These are phyloP conservation scores for Ichthyophthirius multifiliis DNA, from an alignment of 169 alveolate species.

Conservation along the genomic window DNA sequence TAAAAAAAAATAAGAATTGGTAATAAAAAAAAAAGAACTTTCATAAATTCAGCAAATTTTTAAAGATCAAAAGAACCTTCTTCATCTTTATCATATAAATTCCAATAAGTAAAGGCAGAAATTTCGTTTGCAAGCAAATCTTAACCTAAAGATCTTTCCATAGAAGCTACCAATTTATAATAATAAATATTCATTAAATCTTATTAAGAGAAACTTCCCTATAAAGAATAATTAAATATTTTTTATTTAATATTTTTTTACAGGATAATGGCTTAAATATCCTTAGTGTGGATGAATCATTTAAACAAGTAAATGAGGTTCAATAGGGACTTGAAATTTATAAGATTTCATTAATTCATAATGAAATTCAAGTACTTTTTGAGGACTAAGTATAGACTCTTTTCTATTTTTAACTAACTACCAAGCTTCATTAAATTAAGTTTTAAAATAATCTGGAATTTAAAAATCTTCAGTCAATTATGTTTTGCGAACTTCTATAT, in stretches of 20 bases:
- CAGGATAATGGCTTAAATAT: slow-evolving; percentile 25
- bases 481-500: slow-evolving; percentile 6
- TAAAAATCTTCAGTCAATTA: slow-evolving; percentile 34
- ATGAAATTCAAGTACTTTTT: slow-evolving; percentile 14
- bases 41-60: slow-evolving; percentile 19
- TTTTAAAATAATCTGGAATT: not conserved
- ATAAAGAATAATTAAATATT: not conserved
- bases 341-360: slow-evolving; percentile 18
- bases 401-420: slow-evolving; percentile 17
- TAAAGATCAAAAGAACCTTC: slow-evolving; percentile 25
- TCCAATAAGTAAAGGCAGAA: slow-evolving; percentile 35
- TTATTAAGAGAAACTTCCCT: slow-evolving; percentile 1
- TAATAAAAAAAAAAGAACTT: not conserved
- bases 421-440: slow-evolving; percentile 23
- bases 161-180: slow-evolving; percentile 21
- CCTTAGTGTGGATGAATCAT: slow-evolving; percentile 36
- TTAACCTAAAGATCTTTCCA: slow-evolving; percentile 36
- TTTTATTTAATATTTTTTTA: not conserved
- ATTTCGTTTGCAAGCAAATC: slow-evolving; percentile 31
- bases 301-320: slow-evolving; percentile 27
- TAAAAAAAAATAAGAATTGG: not conserved
- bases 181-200: not conserved
- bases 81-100: slow-evolving; percentile 7
- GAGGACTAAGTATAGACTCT: slow-evolving; percentile 11
- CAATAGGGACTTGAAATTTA: slow-evolving; percentile 29